Evolutionary conservation across 177 flowering plant species (phyloP).

Genomic region (Vitis hybrid): DNA sequence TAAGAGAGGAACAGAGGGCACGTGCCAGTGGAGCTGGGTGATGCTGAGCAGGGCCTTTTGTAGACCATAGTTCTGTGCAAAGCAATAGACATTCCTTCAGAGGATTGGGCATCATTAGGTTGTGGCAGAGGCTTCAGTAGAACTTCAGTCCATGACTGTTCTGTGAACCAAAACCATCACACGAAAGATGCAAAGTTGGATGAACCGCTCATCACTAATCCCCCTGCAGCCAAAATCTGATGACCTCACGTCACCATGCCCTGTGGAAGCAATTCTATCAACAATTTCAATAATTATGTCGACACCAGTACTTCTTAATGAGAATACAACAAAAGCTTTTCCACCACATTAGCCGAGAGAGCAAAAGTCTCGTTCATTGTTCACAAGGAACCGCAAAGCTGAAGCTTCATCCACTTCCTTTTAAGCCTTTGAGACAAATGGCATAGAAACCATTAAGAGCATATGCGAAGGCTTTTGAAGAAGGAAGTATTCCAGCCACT

Average conservation of each 20-base stretch:
- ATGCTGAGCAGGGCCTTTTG: conserved; percentile 87
- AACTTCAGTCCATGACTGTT: conserved; percentile 85
- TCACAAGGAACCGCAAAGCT: conserved; percentile 72
- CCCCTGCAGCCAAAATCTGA: conserved; percentile 51
- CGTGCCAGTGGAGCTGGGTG: conserved; percentile 87
- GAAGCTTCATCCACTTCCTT: conserved; percentile 78
- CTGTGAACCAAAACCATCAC: conserved; percentile 92
- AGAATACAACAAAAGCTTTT: conserved; percentile 89
- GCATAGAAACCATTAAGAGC: conserved; percentile 94
- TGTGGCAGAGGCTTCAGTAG: conserved; percentile 76
- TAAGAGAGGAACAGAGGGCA: conserved; percentile 76
- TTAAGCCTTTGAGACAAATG: conserved; percentile 90
- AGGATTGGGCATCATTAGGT: conserved; percentile 86
- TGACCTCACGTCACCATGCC: conserved; percentile 39
- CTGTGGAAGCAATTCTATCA: conserved; percentile 59
- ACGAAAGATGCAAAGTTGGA: conserved; percentile 81
- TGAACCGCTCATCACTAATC: conserved; percentile 73
- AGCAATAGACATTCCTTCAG: conserved; percentile 95
- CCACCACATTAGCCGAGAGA: conserved; percentile 92
- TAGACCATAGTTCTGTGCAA: conserved; percentile 92
- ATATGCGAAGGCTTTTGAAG: conserved; percentile 87
- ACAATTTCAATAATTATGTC: conserved; percentile 88
- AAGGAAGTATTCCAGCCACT: conserved; percentile 71
- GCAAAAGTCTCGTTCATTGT: conserved; percentile 91
- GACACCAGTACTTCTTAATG: conserved; percentile 86